Conservation (phyloP, 1,284 basidiomycete genomes). For the Puccinia triticina region DNA sequence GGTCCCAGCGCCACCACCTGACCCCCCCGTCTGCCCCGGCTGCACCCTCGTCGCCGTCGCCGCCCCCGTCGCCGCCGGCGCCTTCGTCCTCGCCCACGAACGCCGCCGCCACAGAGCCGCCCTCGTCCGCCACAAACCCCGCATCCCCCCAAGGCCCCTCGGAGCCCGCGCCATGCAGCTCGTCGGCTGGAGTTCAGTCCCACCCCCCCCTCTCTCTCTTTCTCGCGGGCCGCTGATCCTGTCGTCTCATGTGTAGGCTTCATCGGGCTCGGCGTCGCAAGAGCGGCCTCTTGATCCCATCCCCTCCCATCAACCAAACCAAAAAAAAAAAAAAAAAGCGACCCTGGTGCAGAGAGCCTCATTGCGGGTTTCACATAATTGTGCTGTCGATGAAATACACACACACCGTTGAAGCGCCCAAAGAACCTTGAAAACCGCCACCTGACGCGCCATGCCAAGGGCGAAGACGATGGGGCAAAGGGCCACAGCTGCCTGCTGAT, state of each 20-base stretch:
- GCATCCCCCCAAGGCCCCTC: background rate
- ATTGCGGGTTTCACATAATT: no score
- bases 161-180: background rate
- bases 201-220: background rate
- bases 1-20: no score
- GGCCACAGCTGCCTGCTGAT: no score
- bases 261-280: constrained; percentile 1
- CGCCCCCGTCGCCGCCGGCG: background rate
- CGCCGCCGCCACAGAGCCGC: background rate
- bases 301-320: background rate
- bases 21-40: background rate
- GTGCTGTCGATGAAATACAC: no score
- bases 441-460: no score
- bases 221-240: background rate
- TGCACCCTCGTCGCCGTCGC: background rate
- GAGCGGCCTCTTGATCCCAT: background rate
- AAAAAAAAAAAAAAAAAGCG: no score
- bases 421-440: no score
- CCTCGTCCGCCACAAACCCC: background rate
- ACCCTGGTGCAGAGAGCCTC: no score
- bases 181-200: constrained; percentile 18
- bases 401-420: no score
- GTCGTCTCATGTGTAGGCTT: background rate
- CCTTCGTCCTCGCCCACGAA: background rate
- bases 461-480: no score